Evolutionary conservation across 2,329 filamentous ascomycete species (phyloP).

Genomic region (Apiospora pterosperma): DNA sequence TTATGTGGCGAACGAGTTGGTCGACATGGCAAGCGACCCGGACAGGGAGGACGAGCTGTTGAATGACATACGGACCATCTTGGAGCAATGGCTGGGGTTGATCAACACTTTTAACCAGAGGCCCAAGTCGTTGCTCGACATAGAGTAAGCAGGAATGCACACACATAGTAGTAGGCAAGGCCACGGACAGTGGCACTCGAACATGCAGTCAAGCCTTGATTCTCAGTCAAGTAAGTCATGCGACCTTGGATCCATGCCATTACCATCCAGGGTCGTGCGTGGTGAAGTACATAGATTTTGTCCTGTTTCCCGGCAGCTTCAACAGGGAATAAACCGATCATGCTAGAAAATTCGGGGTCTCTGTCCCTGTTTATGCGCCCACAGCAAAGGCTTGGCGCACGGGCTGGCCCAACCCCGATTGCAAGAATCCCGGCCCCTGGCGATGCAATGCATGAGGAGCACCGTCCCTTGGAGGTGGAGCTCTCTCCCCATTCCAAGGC

Average conservation of each 20-base stretch:
- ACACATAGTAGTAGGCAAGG: background rate
- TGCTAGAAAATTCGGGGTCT: no score
- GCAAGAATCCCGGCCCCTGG: background rate
- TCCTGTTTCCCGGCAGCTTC: no score
- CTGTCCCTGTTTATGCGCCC: background rate
- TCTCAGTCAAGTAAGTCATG: background rate
- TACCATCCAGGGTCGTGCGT: no score
- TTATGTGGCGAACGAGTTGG: background rate
- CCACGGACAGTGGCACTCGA: background rate
- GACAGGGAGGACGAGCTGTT: background rate
- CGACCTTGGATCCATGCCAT: no score
- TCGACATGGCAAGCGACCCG: background rate
- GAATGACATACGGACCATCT: background rate
- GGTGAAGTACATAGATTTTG: background rate
- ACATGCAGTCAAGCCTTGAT: background rate
- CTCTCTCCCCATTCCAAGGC: background rate
- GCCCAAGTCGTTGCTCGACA: background rate
- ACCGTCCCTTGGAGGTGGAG: background rate
- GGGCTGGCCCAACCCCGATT: background rate
- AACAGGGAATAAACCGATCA: no score
- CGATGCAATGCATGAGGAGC: background rate
- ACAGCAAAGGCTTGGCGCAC: background rate
- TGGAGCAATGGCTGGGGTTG: background rate
- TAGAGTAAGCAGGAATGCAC: background rate
- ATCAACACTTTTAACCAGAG: background rate